phyloP scores from a whole-genome alignment of 2,329 filamentous ascomycete genomes.

The Fusarium compactum region DNA sequence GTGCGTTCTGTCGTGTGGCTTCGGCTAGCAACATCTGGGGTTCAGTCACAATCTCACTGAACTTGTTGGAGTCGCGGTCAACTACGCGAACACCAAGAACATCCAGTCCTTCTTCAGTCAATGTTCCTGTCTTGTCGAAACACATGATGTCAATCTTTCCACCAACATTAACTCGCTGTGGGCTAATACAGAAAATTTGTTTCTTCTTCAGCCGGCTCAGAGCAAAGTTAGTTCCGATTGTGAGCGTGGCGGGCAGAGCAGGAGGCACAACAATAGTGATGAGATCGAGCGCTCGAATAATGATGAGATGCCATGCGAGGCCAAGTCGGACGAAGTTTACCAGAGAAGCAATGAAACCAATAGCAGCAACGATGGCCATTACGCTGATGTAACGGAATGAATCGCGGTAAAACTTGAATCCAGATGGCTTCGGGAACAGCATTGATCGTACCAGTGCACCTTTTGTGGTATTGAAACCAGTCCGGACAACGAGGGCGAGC shows the following conservation, averaged over 20 bases:
- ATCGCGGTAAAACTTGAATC: slow-evolving; percentile 98
- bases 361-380: slow-evolving; percentile 86
- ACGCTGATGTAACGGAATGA: slow-evolving; percentile 98
- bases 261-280: slow-evolving; percentile 98
- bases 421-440: slow-evolving; percentile 97
- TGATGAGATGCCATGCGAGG: slow-evolving; percentile 88
- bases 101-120: slow-evolving; percentile 96
- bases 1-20: slow-evolving; percentile 45
- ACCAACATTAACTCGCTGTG: slow-evolving; percentile 95
- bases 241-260: slow-evolving; percentile 91
- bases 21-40: slow-evolving; percentile 68
- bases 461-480: slow-evolving; percentile 97
- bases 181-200: slow-evolving; percentile 97
- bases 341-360: slow-evolving; percentile 92
- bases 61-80: slow-evolving; percentile 69
- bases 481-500: slow-evolving; percentile 90
- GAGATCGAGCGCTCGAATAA: slow-evolving; percentile 90
- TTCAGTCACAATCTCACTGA: slow-evolving; percentile 81
- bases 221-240: slow-evolving; percentile 97
- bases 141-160: slow-evolving; percentile 97
- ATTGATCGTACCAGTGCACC: slow-evolving; percentile 95
- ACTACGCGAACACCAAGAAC: slow-evolving; percentile 89
- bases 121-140: slow-evolving; percentile 98
- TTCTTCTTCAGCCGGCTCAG: slow-evolving; percentile 86
- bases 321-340: slow-evolving; percentile 91